Percentiles rank a stretch among this genome's conserved stretches.
Conservation (phyloP, 2,329 filamentous ascomycete genomes). For the Tolypocladium tundrense region DNA sequence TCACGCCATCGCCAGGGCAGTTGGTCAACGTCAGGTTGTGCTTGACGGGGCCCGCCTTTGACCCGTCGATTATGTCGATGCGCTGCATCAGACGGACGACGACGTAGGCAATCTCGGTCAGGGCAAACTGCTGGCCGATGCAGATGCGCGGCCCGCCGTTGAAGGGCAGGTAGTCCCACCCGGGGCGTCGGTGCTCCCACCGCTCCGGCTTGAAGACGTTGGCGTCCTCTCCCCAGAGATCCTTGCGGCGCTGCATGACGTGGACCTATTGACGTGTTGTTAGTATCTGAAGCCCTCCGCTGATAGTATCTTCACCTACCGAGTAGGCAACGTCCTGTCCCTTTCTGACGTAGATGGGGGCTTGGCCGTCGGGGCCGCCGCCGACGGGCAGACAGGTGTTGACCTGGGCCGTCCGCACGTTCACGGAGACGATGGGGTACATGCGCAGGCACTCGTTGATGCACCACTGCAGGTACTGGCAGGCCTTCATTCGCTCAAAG, state of each 20-base stretch:
- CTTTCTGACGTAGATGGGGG: slow-evolving; percentile 37
- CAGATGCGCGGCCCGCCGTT: slow-evolving; percentile 17
- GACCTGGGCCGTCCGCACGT: slow-evolving; percentile 10
- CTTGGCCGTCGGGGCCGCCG: slow-evolving; percentile 35
- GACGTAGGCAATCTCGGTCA: slow-evolving; percentile 14
- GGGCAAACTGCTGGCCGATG: slow-evolving; percentile 16
- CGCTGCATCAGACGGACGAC: slow-evolving; percentile 11
- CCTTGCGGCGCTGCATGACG: slow-evolving; percentile 26
- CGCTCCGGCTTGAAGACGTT: slow-evolving; percentile 30
- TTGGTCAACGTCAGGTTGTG: slow-evolving; percentile 11
- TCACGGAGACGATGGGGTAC: slow-evolving; percentile 13
- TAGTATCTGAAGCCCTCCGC: background rate
- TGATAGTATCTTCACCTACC: background rate
- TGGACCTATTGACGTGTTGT: slow-evolving; percentile 4
- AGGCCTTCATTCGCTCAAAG: slow-evolving; percentile 12
- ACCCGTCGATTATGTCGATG: slow-evolving; percentile 11
- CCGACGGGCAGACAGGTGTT: slow-evolving; percentile 41
- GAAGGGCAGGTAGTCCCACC: slow-evolving; percentile 17
- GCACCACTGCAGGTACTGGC: slow-evolving; percentile 14
- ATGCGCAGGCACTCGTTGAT: slow-evolving; percentile 13
- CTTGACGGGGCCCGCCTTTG: slow-evolving; percentile 7
- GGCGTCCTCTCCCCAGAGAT: slow-evolving; percentile 28
- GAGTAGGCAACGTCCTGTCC: slow-evolving; percentile 32
- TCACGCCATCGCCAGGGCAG: slow-evolving; percentile 10
- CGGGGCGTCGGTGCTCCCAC: slow-evolving; percentile 17